Base-by-base conservation (phyloP, 176 grass and related monocot species). In the Lolium multiflorum region DNA sequence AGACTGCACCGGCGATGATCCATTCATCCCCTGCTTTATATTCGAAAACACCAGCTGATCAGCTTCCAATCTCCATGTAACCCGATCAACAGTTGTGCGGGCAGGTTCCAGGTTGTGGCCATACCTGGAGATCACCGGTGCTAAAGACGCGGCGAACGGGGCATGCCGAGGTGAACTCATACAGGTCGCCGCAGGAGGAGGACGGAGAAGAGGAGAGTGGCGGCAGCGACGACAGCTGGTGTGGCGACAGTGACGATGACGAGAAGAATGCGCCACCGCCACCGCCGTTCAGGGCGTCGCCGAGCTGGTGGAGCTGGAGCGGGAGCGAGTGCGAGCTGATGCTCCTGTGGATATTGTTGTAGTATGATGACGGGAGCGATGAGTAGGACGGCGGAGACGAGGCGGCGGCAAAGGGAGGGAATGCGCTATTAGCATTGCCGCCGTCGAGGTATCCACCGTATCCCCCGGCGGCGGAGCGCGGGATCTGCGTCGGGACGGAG, bases 71-170 rank as follows among this genome's bases (percentile, higher is more conserved):
- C 3, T 1, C 50, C 21, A 66, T 8, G 44, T 48, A 81, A 55
- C 67, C 9, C 68, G 69, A 71, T 15, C 25, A 50, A 50, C 15
- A n/a, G 1, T 18, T 44, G 31, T 54, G 62, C 3, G 13, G 31
- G 3, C 41, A 7, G 28, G 28, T 82, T 39, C 28, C 4, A 4
- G 18, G 7, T 3, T 71, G 14, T 16, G 5, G 55, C 38, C 3
- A 43, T 81, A 94, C 97, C 90, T 97, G 94, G 77, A 99, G 92
- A 51, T 99, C 94, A 55, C 94, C 97, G 16, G 94, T 90, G 90
- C 97, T 99, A 48, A 87, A 90, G 83, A 94, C 92, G 18, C 92
- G 90, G 82, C 97, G 90, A 14, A 97, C 81, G 7, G 90, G 85
- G 57, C 83, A 71, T 0, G 86, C 44, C 11, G 87, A 84, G 62